These are phyloP conservation scores for Flagelloscypha sp. DNA, from an alignment of 768 basidiomycete species.

Conservation along the genomic window DNA sequence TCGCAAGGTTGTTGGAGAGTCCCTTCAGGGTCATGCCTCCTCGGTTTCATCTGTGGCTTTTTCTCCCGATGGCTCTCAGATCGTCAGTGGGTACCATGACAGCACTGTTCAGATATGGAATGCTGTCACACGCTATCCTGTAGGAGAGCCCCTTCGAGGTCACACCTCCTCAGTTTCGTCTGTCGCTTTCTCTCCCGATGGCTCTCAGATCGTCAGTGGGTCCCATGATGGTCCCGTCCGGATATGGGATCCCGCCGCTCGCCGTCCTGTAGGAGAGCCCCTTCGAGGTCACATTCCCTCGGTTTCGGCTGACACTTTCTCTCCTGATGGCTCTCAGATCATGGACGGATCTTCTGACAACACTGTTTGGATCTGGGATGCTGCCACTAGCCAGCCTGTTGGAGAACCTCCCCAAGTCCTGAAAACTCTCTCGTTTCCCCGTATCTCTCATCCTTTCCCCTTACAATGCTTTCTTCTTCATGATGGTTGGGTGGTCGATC, in stretches of 20 bases:
- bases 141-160: slow-evolving; percentile 9
- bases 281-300: slow-evolving; percentile 12
- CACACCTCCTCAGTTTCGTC: slow-evolving; percentile 10
- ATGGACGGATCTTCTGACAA: slow-evolving; percentile 19
- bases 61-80: slow-evolving; percentile 15
- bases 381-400: too few relatives aligned
- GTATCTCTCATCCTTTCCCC: too few relatives aligned
- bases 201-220: slow-evolving; percentile 17
- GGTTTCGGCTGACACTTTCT: slow-evolving; percentile 16
- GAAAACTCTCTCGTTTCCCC: too few relatives aligned
- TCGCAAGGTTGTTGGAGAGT: too few relatives aligned
- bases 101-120: slow-evolving; percentile 20
- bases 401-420: too few relatives aligned
- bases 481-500: too few relatives aligned
- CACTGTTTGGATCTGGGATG: slow-evolving; percentile 23
- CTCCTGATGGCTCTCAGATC: slow-evolving; percentile 19
- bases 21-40: too few relatives aligned
- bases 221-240: slow-evolving; percentile 19
- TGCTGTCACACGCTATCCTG: slow-evolving; percentile 8
- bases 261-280: slow-evolving; percentile 1
- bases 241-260: slow-evolving; percentile 12
- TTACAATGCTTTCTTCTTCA: too few relatives aligned
- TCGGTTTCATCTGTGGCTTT: too few relatives aligned
- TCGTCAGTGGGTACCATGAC: slow-evolving; percentile 18
- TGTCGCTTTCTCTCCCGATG: slow-evolving; percentile 22